Evolutionary conservation across 495 filamentous ascomycete genomes (phyloP).

Genomic region (Pseudevernia furfuracea): DNA sequence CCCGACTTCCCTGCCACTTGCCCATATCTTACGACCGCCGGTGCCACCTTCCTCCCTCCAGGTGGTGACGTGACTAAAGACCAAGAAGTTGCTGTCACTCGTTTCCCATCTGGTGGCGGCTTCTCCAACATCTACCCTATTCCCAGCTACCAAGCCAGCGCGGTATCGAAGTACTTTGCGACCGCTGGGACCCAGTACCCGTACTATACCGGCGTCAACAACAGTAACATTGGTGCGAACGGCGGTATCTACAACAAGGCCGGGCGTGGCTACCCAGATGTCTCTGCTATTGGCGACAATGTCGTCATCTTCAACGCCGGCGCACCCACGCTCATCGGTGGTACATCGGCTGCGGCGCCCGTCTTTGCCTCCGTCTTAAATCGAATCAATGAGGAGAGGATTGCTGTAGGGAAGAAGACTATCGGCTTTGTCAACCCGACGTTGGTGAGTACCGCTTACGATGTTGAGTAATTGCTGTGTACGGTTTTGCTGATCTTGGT

Average conservation of each 20-base stretch:
- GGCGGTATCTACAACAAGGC: slow-evolving; percentile 50
- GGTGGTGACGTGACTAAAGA: slow-evolving; percentile 32
- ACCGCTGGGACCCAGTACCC: slow-evolving; percentile 40
- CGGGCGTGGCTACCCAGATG: slow-evolving; percentile 56
- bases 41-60: slow-evolving; percentile 39
- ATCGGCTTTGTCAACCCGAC: slow-evolving; percentile 56
- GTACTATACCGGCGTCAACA: slow-evolving; percentile 15
- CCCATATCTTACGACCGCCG: slow-evolving; percentile 45
- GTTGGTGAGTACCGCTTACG: neutral
- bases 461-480: neutral
- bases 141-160: slow-evolving; percentile 49
- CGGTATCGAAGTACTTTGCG: slow-evolving; percentile 45
- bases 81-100: slow-evolving; percentile 35
- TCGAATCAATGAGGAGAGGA: slow-evolving; percentile 55
- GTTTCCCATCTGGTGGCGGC: slow-evolving; percentile 53
- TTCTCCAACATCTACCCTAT: slow-evolving; percentile 60
- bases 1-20: slow-evolving; percentile 46
- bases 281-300: slow-evolving; percentile 53
- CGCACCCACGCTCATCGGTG: slow-evolving; percentile 36
- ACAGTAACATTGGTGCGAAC: slow-evolving; percentile 25
- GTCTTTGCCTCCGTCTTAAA: slow-evolving; percentile 51
- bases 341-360: slow-evolving; percentile 53
- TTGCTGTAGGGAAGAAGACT: slow-evolving; percentile 46
- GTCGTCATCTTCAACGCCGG: slow-evolving; percentile 41
- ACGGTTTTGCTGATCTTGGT: neutral